These are phyloP conservation scores for Diaporthe vexans DNA, from an alignment of 2,329 filamentous ascomycete species.

Conservation along the genomic window DNA sequence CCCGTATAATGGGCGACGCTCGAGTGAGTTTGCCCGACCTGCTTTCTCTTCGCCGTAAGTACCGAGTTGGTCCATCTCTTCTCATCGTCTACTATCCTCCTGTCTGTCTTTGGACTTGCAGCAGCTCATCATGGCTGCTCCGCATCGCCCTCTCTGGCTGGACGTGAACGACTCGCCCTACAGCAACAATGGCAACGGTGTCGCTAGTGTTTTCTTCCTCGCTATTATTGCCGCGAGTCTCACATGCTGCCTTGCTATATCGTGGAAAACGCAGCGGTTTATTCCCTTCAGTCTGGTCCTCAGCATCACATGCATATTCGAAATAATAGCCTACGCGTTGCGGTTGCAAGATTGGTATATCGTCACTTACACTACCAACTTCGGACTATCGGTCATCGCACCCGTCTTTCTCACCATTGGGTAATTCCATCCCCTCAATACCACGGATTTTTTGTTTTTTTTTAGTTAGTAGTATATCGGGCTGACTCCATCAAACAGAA, in stretches of 20 bases:
- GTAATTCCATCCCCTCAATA: constrained; percentile 41
- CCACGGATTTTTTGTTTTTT: neutral
- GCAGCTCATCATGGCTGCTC: constrained; percentile 32
- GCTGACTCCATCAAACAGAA: constrained; percentile 43
- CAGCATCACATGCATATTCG: constrained; percentile 36
- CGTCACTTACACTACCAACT: constrained; percentile 33
- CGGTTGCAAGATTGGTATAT: constrained; percentile 37
- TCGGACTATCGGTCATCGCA: constrained; percentile 45
- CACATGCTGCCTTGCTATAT: constrained; percentile 31
- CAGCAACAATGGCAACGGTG: constrained; percentile 30
- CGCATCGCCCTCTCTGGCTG: constrained; percentile 29
- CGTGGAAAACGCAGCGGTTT: constrained; percentile 35
- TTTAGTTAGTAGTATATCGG: too few species aligned
- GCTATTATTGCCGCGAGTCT: constrained; percentile 35
- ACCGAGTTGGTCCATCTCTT: constrained; percentile 18
- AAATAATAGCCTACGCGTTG: constrained; percentile 34
- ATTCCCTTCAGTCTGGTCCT: constrained; percentile 36
- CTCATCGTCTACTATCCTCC: neutral
- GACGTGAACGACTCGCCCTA: constrained; percentile 40
- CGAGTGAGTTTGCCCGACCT: constrained; percentile 30
- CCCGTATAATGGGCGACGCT: constrained; percentile 19
- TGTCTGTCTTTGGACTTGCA: constrained; percentile 2
- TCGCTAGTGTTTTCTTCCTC: constrained; percentile 36
- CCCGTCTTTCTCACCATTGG: constrained; percentile 48
- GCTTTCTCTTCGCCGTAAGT: constrained; percentile 10